These are phyloP conservation scores for Cylindrodendrum hubeiense DNA, from an alignment of 2,329 filamentous ascomycete species.

Conservation along the genomic window DNA sequence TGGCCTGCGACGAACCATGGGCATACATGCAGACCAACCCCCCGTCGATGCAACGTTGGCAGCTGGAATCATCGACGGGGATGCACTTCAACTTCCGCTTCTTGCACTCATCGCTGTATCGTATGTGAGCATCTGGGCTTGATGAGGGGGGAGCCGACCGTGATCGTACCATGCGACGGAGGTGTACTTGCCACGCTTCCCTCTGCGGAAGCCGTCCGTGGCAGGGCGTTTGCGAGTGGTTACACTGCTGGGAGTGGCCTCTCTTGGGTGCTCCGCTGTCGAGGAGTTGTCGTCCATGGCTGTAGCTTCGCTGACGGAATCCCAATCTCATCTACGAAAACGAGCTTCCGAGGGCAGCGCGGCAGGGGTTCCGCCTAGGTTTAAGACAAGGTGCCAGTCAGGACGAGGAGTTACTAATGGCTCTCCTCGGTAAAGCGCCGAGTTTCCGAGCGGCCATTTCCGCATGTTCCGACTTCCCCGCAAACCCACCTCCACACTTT, in stretches of 20 bases:
- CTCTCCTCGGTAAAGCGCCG: conserved; percentile 32
- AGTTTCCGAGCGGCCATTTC: conserved; percentile 28
- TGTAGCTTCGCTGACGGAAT: conserved; percentile 15
- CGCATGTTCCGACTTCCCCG: conserved; percentile 19
- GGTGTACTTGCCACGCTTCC: conserved; percentile 54
- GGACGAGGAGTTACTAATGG: conserved; percentile 18
- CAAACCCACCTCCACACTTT: conserved; percentile 23
- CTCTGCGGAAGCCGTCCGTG: conserved; percentile 19
- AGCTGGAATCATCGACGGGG: conserved; percentile 40
- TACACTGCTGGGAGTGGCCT: conserved; percentile 4
- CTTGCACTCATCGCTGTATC: conserved; percentile 53
- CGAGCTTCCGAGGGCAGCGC: conserved; percentile 17
- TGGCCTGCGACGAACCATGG: conserved; percentile 35
- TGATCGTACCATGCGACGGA: conserved; percentile 51
- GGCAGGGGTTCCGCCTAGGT: conserved; percentile 21
- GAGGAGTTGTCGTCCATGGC: conserved; percentile 19
- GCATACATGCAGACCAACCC: conserved; percentile 45
- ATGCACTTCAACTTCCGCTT: conserved; percentile 57
- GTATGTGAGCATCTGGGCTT: conserved; percentile 18
- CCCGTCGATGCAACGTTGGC: conserved; percentile 47
- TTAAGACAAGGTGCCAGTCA: conserved; percentile 17
- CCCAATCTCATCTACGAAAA: conserved; percentile 5
- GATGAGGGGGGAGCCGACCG: neutral
- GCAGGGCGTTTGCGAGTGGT: conserved; percentile 14
- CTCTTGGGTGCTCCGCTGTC: conserved; percentile 13